Evolutionary conservation across 345 rosid species (phyloP), one percentile per base, ranked within the genome.

Genomic region (Combretum micranthum): DNA sequence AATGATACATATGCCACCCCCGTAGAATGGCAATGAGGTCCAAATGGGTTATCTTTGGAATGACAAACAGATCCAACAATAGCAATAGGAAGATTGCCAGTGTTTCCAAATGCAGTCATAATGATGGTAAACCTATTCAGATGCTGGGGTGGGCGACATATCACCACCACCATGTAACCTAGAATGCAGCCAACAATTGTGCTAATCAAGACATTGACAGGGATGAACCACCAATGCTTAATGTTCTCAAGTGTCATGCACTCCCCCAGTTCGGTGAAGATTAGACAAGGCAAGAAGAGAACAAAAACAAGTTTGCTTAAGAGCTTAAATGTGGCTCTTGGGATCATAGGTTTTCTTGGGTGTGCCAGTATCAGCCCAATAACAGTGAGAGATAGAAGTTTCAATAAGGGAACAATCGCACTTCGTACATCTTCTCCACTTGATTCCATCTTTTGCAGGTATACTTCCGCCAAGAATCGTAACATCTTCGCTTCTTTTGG

Each of bases 21-120:
- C 44, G 50, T 76, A 0, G 96, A 81, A 69, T 85, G 77, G 54
- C 97, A 93, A 60, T 60, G 59, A 7, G 49, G 57, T 16, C 99
- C 99, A 64, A 89, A 89, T 0, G 97, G 91, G 37, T 47, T 78
- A 39, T 74, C 62, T 23, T 77, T 78, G 2, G 86, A 62, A 64
- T 83, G 97, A 71, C 99, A 89, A 3, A 89, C 84, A 0, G 96
- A 89, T 68, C 81, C 85, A 71, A 89, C 91, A 20, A 93, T 83
- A 18, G 99, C 97, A 15, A 93, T 37, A 42, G 77, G 71, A 8
- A 93, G 96, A 52, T 89, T 93, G 42, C 99, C 99, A 0, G 84
- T 89, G 64, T 93, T 89, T 17, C 99, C 97, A 62, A 93, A 83
- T 50, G 91, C 97, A 50, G 97, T 93, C 90, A 89, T 89, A 15